phyloP scores from a whole-genome alignment of 371 early-diverging fungal species.

The Coemansia sp. region DNA sequence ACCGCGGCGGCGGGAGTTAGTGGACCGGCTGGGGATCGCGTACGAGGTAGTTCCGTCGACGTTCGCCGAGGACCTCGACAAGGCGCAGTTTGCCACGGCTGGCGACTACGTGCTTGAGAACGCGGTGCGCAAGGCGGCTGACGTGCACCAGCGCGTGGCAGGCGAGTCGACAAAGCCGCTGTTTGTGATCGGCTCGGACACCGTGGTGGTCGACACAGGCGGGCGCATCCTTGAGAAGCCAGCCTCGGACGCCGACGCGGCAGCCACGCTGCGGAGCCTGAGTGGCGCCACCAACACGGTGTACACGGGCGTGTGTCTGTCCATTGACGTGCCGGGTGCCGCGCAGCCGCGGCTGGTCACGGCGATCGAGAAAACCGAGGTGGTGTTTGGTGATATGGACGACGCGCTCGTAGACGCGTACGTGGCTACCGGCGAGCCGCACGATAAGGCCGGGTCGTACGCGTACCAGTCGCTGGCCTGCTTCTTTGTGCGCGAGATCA shows the following conservation, averaged over 20 bases:
- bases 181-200: conserved; percentile 80
- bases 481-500: conserved; percentile 70
- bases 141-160: conserved; percentile 50
- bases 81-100: conserved; percentile 54
- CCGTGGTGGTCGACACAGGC: conserved; percentile 63
- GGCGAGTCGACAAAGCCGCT: conserved; percentile 50
- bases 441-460: conserved; percentile 87
- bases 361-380: conserved; percentile 52
- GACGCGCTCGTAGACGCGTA: conserved; percentile 65
- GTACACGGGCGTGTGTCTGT: conserved; percentile 33
- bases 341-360: conserved; percentile 7
- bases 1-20: conserved; percentile 76
- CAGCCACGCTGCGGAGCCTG: conserved; percentile 19
- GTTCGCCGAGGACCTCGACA: conserved; percentile 65
- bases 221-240: conserved; percentile 55
- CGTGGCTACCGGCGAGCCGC: conserved; percentile 65
- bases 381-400: conserved; percentile 53
- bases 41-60: conserved; percentile 65
- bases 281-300: conserved; percentile 33
- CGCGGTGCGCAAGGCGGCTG: conserved; percentile 57
- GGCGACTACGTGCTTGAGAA: conserved; percentile 60
- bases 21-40: conserved; percentile 58
- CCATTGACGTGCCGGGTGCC: conserved; percentile 7
- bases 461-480: conserved; percentile 80
- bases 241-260: conserved; percentile 17